Evolutionary conservation across 768 basidiomycete genomes (phyloP).

Genomic region (Fomitopsis pulvina): DNA sequence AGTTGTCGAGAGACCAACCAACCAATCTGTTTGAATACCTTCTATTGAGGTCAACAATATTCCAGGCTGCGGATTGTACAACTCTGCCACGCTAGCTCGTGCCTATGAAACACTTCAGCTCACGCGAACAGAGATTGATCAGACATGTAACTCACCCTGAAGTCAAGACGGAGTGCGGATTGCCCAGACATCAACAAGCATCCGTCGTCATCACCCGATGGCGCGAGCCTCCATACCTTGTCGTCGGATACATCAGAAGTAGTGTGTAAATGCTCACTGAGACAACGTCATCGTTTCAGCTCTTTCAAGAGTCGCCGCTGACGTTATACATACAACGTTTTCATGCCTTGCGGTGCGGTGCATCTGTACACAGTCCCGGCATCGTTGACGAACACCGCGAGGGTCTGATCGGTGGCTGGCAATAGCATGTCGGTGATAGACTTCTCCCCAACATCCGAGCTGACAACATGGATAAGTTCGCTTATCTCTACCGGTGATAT

Average conservation of each 20-base stretch:
- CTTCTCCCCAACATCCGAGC: constrained; percentile 11
- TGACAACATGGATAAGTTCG: constrained; percentile 9
- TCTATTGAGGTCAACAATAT: constrained; percentile 52
- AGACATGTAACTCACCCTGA: constrained; percentile 39
- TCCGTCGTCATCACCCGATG: neutral
- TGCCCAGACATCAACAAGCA: constrained; percentile 12
- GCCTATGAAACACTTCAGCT: constrained; percentile 22
- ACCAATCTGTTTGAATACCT: constrained; percentile 31
- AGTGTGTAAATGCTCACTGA: constrained; percentile 5
- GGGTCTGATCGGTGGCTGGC: neutral
- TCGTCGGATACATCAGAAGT: neutral
- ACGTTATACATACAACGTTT: constrained; percentile 34
- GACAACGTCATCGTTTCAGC: neutral
- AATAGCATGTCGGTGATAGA: constrained; percentile 15
- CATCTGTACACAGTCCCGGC: constrained; percentile 46
- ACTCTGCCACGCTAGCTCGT: constrained; percentile 15
- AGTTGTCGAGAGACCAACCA: constrained; percentile 55
- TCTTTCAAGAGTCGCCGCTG: neutral
- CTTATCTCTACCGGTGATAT: neutral
- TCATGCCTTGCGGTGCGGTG: constrained; percentile 28
- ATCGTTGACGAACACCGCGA: constrained; percentile 40
- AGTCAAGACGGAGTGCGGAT: constrained; percentile 41
- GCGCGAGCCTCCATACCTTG: constrained; percentile 1
- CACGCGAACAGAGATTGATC: constrained; percentile 3
- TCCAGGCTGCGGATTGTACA: constrained; percentile 31